Evolutionary conservation across 768 basidiomycete species (phyloP), one percentile per base, ranked within the genome.

Genomic region (Gyrodon lividus): DNA sequence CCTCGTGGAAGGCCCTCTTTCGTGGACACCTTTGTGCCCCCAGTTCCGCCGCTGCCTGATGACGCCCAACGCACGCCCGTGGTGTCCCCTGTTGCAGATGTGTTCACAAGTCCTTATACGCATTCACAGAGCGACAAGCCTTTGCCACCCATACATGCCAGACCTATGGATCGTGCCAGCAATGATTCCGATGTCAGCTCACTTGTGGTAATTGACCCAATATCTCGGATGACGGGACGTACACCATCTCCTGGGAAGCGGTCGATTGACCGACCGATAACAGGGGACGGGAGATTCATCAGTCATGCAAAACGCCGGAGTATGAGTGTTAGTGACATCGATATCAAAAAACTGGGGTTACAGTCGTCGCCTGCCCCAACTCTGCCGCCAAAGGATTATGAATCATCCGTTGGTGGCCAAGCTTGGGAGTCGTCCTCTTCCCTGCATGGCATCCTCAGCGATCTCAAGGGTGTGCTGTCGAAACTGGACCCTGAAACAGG

Each of bases 391-490:
- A 69, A 66, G 52, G 62, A 65, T 61, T 43, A 43, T 24, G 47
- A 46, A 38, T 42, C 58, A 14, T 54, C 58, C 22, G 68, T 63
- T 17, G 59, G 65, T 10, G 58, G 62, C 6, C 57, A 56, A 6
- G 69, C 68, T 22, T 79, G 76, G 77, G 77, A 74, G 1, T 69
- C 67, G 43, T 70, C 73, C 16, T 50, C 68, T 48, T 72, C 79
- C 5, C 67, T 88, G 31, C 76, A 74, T 62, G 85, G 83, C 35
- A 79, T 91, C 55, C 71, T 91, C 43, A 80, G 77, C 57, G 84
- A 90, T 53, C 86, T 92, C 70, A 79, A 81, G 68, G 87, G 85
- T 50, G 81, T 86, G 68, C 74, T 90, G 50, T 80, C 79, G 55
- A 80, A 84, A 52, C 70, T 89, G 54, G 87, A 86, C 56, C 77